These are phyloP conservation scores for Lojkania enalia DNA, from an alignment of 2,329 filamentous ascomycete species.

Conservation along the genomic window DNA sequence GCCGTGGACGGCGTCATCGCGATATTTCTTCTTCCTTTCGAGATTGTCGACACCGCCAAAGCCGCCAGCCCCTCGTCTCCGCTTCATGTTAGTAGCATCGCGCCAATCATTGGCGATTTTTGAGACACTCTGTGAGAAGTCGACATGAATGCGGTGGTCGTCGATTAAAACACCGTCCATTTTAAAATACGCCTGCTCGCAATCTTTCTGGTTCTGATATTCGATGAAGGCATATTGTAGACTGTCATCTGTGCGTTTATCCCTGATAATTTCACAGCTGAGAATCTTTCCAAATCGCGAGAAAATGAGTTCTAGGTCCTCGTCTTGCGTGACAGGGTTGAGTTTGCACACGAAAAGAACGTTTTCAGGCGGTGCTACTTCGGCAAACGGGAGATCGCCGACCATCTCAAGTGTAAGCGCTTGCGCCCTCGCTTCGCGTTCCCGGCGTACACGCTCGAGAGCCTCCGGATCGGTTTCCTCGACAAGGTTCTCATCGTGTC, in stretches of 20 bases:
- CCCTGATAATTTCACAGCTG: constrained; percentile 93
- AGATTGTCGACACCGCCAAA: constrained; percentile 89
- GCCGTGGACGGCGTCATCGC: constrained; percentile 24
- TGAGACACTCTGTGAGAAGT: constrained; percentile 92
- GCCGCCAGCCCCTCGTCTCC: constrained; percentile 65
- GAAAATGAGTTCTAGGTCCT: constrained; percentile 94
- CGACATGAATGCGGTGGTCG: constrained; percentile 95
- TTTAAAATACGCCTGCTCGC: constrained; percentile 95
- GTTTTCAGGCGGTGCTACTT: constrained; percentile 96
- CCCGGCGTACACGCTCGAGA: constrained; percentile 76
- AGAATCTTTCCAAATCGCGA: constrained; percentile 94
- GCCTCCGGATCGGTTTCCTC: constrained; percentile 79
- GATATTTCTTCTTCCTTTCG: constrained; percentile 88
- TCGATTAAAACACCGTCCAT: constrained; percentile 98
- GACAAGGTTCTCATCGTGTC: constrained; percentile 81
- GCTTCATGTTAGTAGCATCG: constrained; percentile 79
- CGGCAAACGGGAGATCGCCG: constrained; percentile 93
- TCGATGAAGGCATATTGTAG: constrained; percentile 98
- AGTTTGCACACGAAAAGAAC: constrained; percentile 98
- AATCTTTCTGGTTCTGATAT: constrained; percentile 88
- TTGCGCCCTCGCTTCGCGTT: constrained; percentile 90
- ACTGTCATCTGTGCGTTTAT: constrained; percentile 91
- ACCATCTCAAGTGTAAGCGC: constrained; percentile 97
- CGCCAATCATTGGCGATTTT: constrained; percentile 91
- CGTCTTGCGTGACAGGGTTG: constrained; percentile 93